phyloP scores from a whole-genome alignment of 2,329 filamentous ascomycete species.

The Fusarium oxysporum region DNA sequence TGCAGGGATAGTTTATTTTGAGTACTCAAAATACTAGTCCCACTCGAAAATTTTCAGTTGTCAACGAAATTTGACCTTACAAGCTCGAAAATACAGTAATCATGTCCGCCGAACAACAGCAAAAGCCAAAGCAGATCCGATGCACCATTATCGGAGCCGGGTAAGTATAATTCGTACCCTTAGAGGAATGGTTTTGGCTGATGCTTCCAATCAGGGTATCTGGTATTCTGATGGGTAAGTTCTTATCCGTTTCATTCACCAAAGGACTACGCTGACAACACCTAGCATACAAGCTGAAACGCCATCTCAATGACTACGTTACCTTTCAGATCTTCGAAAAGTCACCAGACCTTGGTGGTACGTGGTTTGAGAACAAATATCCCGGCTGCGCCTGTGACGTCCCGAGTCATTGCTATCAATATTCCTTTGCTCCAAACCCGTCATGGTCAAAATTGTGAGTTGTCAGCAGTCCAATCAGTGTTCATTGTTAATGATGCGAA shows the following conservation, averaged over 20 bases:
- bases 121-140: background rate
- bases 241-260: fast-evolving
- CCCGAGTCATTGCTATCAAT: constrained; percentile 64
- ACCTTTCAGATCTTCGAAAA: constrained; percentile 62
- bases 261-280: fast-evolving
- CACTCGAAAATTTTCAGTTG: fast-evolving
- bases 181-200: fast-evolving
- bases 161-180: fast-evolving
- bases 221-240: background rate
- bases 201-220: background rate
- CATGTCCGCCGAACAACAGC: background rate
- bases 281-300: constrained; percentile 46
- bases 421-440: constrained; percentile 56
- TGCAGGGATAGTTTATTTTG: background rate
- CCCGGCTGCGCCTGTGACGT: constrained; percentile 64
- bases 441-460: constrained; percentile 63
- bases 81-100: background rate
- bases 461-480: fast-evolving
- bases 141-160: background rate
- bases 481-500: background rate
- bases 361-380: constrained; percentile 70
- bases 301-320: constrained; percentile 18
- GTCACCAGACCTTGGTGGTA: constrained; percentile 66
- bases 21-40: fast-evolving
- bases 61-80: fast-evolving